A percentile compares a stretch with the other conserved stretches of the same genome.
phyloP scores from a whole-genome alignment of 345 rosid species.

The Lepidium sativum region DNA sequence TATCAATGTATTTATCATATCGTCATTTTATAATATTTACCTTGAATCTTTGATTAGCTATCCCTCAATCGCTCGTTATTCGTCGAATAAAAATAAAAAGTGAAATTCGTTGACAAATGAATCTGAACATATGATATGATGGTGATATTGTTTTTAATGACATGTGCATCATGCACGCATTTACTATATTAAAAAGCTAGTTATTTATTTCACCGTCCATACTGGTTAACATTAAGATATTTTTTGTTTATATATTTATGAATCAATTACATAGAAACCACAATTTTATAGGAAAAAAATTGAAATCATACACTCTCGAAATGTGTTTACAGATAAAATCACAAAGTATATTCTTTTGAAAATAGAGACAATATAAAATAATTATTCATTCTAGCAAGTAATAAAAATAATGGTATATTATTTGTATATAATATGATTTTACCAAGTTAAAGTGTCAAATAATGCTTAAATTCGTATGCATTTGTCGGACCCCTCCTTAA shows the following conservation, averaged over 20 bases:
- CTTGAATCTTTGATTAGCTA: not conserved
- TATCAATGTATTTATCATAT: not conserved
- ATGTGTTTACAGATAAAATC: too few relatives aligned
- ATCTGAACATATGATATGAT: conserved; percentile 19
- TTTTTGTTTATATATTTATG: not conserved
- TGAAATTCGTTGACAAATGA: conserved; percentile 20
- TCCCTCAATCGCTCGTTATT: conserved; percentile 14
- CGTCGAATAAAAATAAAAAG: not conserved
- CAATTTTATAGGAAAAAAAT: too few relatives aligned
- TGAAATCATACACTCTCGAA: too few relatives aligned
- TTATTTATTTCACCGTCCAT: conserved; percentile 13
- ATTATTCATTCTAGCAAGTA: too few relatives aligned
- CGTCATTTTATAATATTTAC: not conserved
- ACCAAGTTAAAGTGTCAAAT: too few relatives aligned
- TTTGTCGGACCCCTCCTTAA: too few relatives aligned
- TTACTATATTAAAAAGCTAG: not conserved
- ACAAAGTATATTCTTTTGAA: too few relatives aligned
- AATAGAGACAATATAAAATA: too few relatives aligned
- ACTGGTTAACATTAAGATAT: conserved; percentile 1
- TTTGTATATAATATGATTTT: too few relatives aligned
- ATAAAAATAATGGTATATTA: too few relatives aligned
- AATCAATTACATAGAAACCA: too few relatives aligned
- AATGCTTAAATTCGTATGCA: too few relatives aligned
- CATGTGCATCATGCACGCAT: conserved; percentile 22
- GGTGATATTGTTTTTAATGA: conserved; percentile 1